Evolutionary conservation across 1,139 yeast species (phyloP).

Genomic region (Candida dubliniensis): DNA sequence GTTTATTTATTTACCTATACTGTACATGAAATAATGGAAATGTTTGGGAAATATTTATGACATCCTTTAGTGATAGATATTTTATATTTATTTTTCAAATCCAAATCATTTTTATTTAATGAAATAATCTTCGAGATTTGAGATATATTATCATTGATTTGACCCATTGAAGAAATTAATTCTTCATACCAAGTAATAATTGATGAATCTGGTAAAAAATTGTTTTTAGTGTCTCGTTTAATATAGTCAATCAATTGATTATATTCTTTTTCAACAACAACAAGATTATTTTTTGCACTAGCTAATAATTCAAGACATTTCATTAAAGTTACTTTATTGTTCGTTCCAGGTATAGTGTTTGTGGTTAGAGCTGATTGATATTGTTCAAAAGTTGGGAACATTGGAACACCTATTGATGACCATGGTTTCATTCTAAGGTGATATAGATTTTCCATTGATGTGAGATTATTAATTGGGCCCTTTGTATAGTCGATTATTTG

Average conservation of each 20-base stretch:
- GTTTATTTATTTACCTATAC: neutral
- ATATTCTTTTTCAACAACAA: slow-evolving; percentile 15
- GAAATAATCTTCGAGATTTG: slow-evolving; percentile 28
- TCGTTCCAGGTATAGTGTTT: slow-evolving; percentile 8
- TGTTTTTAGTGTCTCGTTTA: slow-evolving; percentile 13
- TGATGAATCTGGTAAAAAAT: slow-evolving; percentile 22
- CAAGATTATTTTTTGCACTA: slow-evolving; percentile 17
- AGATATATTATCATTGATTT: slow-evolving; percentile 12
- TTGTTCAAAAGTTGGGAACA: slow-evolving; percentile 49
- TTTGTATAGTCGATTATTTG: slow-evolving; percentile 29
- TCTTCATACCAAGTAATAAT: slow-evolving; percentile 13
- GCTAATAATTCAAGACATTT: slow-evolving; percentile 15
- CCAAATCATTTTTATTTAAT: slow-evolving; percentile 20
- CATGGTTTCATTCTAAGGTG: slow-evolving; percentile 78
- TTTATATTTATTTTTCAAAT: slow-evolving; percentile 14
- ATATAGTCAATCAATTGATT: slow-evolving; percentile 10
- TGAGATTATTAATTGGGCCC: slow-evolving; percentile 37
- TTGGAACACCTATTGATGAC: slow-evolving; percentile 81
- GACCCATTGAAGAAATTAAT: slow-evolving; percentile 5
- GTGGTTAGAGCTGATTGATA: slow-evolving; percentile 17
- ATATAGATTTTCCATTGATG: slow-evolving; percentile 54
- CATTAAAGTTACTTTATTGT: slow-evolving; percentile 11
- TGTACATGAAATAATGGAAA: slow-evolving; percentile 17
- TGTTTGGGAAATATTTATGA: slow-evolving; percentile 42
- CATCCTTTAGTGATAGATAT: slow-evolving; percentile 27